phyloP scores from a whole-genome alignment of 345 rosid species.

The Firmiana major region DNA sequence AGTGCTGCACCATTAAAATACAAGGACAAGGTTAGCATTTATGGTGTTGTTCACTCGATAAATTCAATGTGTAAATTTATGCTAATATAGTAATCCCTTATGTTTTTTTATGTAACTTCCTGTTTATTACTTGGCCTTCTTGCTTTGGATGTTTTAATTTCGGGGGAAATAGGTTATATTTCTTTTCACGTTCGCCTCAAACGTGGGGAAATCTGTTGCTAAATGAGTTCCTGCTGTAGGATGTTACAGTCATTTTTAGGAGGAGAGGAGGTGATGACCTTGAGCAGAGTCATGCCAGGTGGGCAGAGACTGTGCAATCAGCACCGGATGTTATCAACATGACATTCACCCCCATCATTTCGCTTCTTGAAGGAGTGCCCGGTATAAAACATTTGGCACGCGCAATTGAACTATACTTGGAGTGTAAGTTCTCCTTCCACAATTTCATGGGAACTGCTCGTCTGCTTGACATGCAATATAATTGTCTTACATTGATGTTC shows the following conservation, averaged over 20 bases:
- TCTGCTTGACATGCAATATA: background rate
- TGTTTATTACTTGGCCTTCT: background rate
- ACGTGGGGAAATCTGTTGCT: slow-evolving; percentile 21
- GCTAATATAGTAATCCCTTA: background rate
- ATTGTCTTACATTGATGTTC: slow-evolving; percentile 1
- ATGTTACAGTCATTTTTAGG: slow-evolving; percentile 93
- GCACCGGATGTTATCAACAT: slow-evolving; percentile 94
- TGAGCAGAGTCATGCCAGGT: slow-evolving; percentile 86
- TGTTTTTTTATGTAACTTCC: background rate
- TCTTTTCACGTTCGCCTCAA: slow-evolving; percentile 6
- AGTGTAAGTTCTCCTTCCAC: slow-evolving; percentile 58
- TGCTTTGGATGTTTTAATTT: background rate
- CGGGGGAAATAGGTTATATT: background rate
- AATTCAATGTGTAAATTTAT: background rate
- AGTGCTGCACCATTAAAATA: slow-evolving; percentile 67
- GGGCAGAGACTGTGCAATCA: slow-evolving; percentile 71
- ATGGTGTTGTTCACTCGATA: slow-evolving; percentile 3
- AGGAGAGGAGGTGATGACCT: slow-evolving; percentile 99
- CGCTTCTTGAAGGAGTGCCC: slow-evolving; percentile 86
- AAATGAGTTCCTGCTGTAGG: slow-evolving; percentile 65
- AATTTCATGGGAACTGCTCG: background rate
- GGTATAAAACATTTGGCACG: slow-evolving; percentile 81
- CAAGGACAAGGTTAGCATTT: slow-evolving; percentile 86
- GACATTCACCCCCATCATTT: slow-evolving; percentile 82
- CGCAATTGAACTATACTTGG: slow-evolving; percentile 83